These are phyloP conservation scores for Botryotinia globosa DNA, from an alignment of 2,329 filamentous ascomycete species.

Conservation along the genomic window DNA sequence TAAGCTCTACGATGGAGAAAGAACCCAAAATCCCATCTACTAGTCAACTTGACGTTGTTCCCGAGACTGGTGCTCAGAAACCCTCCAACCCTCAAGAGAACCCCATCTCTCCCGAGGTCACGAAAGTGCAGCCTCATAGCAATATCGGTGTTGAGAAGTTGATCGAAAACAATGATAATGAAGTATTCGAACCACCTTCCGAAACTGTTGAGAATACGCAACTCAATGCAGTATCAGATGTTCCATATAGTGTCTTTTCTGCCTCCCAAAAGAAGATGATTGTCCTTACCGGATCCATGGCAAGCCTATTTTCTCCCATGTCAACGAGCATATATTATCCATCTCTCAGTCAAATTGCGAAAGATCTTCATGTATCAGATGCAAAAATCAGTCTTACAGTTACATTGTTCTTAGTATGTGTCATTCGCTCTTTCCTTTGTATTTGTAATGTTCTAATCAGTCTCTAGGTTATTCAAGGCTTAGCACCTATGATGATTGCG, in stretches of 20 bases:
- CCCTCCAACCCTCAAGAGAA: background rate
- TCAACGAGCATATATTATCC: background rate
- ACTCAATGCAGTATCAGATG: background rate
- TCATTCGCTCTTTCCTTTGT: background rate
- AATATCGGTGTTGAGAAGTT: background rate
- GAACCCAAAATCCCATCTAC: background rate
- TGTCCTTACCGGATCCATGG: background rate
- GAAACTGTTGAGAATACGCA: background rate
- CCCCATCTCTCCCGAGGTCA: background rate
- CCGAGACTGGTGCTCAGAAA: background rate
- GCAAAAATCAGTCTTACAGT: background rate
- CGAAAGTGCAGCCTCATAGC: background rate
- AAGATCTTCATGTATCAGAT: background rate
- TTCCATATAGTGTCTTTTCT: constrained; percentile 3
- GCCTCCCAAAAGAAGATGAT: background rate
- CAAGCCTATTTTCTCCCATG: background rate
- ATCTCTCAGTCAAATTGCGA: background rate
- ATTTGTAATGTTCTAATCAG: background rate
- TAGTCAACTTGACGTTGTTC: background rate
- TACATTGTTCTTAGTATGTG: background rate
- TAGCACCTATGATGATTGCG: background rate
- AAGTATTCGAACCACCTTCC: background rate
- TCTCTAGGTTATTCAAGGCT: background rate
- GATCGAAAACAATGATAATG: background rate
- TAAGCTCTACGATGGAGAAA: background rate